Percentiles rank a stretch among this genome's conserved stretches.
Evolutionary conservation across 345 rosid species (phyloP).

Genomic region (Leavenworthia alabamica): DNA sequence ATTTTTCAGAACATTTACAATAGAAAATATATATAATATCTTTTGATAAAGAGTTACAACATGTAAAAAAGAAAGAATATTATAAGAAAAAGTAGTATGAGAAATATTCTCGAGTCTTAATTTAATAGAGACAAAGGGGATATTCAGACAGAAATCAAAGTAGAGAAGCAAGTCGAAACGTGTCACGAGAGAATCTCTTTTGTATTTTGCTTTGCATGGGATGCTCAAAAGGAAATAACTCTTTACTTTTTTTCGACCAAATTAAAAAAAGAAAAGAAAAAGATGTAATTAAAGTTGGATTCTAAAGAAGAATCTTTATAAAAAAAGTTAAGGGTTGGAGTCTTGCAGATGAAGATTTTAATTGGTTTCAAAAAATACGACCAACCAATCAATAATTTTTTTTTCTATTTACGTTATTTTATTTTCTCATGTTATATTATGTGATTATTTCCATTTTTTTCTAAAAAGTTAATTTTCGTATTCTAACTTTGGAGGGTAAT

Average conservation of each 20-base stretch:
- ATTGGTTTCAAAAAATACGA: conserved; percentile 29
- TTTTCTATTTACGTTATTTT: neutral
- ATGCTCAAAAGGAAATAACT: conserved; percentile 27
- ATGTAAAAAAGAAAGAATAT: conserved; percentile 11
- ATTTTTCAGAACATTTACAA: neutral
- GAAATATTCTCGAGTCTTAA: conserved; percentile 15
- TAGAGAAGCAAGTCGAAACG: conserved; percentile 30
- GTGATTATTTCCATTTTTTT: neutral
- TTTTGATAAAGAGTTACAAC: conserved; percentile 3
- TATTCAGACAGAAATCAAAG: conserved; percentile 35
- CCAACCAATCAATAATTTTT: neutral
- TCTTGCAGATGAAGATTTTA: conserved; percentile 33
- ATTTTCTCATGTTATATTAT: neutral
- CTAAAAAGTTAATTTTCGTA: neutral
- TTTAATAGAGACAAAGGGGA: conserved; percentile 35
- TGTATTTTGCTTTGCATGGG: conserved; percentile 34
- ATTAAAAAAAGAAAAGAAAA: conserved; percentile 17
- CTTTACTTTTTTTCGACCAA: conserved; percentile 30
- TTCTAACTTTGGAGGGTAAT: neutral
- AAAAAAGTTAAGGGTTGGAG: conserved; percentile 37
- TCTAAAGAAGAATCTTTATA: conserved; percentile 22
- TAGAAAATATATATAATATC: neutral
- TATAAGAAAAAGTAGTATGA: neutral
- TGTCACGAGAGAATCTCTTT: conserved; percentile 34
- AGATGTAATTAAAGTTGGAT: conserved; percentile 27